These are phyloP conservation scores for Cronartium ribicola DNA, from an alignment of 1,284 basidiomycete species.

Conservation along the genomic window DNA sequence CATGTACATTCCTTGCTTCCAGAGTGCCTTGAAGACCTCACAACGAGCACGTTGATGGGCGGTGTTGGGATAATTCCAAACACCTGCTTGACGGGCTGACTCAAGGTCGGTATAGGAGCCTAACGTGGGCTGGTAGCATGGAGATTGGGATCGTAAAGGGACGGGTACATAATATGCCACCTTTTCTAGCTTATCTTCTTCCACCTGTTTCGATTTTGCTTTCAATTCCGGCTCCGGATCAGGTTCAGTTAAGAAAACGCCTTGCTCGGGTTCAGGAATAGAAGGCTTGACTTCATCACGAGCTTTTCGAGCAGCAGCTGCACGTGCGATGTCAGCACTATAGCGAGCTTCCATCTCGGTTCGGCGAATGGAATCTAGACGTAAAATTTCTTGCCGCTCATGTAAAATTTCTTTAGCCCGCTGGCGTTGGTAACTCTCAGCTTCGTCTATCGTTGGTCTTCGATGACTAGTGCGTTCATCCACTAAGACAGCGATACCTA, in stretches of 20 bases:
- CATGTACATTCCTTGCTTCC: slow-evolving; percentile 76
- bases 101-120: slow-evolving; percentile 59
- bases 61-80: slow-evolving; percentile 72
- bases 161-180: slow-evolving; percentile 25
- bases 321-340: slow-evolving; percentile 27
- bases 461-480: slow-evolving; percentile 66
- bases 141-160: slow-evolving; percentile 22
- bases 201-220: not conserved
- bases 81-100: slow-evolving; percentile 61
- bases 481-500: slow-evolving; percentile 72
- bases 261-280: not conserved
- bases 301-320: slow-evolving; percentile 17
- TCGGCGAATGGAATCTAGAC: slow-evolving; percentile 53
- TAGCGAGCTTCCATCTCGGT: slow-evolving; percentile 21
- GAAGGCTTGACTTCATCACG: slow-evolving; percentile 4
- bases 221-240: not conserved
- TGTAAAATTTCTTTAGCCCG: slow-evolving; percentile 55
- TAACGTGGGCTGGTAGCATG: slow-evolving; percentile 2
- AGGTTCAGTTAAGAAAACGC: not conserved
- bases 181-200: not conserved
- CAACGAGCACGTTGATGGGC: slow-evolving; percentile 66
- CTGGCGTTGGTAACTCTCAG: slow-evolving; percentile 42
- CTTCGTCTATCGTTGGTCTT: slow-evolving; percentile 56
- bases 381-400: slow-evolving; percentile 57
- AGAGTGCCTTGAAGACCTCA: slow-evolving; percentile 72